Conservation (phyloP, 371 early-diverging fungal genomes). For the Mortierella sp. region DNA sequence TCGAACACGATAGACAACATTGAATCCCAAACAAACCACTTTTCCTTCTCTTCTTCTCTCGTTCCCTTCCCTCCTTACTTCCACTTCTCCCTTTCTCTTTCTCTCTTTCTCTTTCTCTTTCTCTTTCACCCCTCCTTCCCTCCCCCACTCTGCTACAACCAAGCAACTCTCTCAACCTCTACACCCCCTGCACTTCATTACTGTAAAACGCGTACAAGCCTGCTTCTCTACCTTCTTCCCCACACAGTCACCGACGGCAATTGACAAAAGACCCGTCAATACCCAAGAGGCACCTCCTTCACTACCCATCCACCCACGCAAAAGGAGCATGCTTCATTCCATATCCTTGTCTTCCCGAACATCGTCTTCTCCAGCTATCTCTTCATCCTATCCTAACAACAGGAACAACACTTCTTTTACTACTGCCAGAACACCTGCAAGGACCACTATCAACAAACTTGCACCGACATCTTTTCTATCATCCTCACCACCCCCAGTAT, state of each 20-base stretch:
- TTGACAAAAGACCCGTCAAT: too few relatives aligned
- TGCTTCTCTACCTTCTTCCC: not conserved
- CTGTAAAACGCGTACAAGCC: not conserved
- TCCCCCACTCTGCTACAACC: not conserved
- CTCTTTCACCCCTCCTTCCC: not conserved
- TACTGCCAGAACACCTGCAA: not conserved
- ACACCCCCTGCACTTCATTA: not conserved
- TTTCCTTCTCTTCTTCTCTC: not conserved
- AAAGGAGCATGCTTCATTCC: slow-evolving; percentile 41
- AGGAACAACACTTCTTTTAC: not conserved
- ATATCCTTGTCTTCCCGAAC: slow-evolving; percentile 30
- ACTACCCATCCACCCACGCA: not conserved
- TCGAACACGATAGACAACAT: too few relatives aligned
- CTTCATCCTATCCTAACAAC: not conserved
- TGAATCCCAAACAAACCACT: not conserved
- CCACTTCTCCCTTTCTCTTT: not conserved
- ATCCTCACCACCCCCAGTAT: not conserved
- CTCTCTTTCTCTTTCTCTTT: not conserved
- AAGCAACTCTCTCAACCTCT: too few relatives aligned
- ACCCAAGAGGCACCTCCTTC: not conserved
- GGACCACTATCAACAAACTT: not conserved
- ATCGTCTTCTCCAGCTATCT: slow-evolving; percentile 14
- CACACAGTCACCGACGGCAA: not conserved
- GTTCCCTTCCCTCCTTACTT: not conserved
- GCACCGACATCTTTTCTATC: not conserved